Base-by-base conservation (phyloP, 2,329 filamentous ascomycete species). In the Chalaropsis ovoidea region DNA sequence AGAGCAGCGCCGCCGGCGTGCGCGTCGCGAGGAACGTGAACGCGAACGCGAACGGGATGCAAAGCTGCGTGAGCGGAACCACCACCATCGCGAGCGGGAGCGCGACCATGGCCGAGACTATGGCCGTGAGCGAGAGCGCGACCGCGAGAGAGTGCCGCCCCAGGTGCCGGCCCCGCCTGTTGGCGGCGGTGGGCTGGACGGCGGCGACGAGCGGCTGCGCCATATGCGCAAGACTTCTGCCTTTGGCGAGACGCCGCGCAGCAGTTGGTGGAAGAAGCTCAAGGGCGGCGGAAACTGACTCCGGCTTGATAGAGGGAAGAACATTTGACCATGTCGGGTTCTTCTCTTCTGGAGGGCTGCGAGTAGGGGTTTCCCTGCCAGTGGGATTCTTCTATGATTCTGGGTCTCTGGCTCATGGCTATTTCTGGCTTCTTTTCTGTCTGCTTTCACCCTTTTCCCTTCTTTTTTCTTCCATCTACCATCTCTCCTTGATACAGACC, bases 241-340 rank as follows among this genome's bases (percentile, higher is more conserved):
- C 24, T 77, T 78, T 62, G 54, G 31, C 35, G 52, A 42, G 15
- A 76, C 79, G 13, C 81, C 81, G 22, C 76, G 80, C 66, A 82
- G 78, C 68, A 83, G 81, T 69, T 84, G 82, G 82, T 85, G 82
- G 82, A 81, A 76, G 74, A 83, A 83, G 75, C 72, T 83, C 63
- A 79, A 78, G 5, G 77, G 78, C 64, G 75, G 68, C 72, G 65
- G 65, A 62, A 61, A 63, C 11, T 68, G 64, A 68, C 66, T 66
- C 17, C 47, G 42, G 47, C 19, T 11, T 27, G 47, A 60, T 49
- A 58, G n/a, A 6, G 31, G 17, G 27, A 19, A 31, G 24, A 58
- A 35, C 35, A 39, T 39, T 10, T 39, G 24, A n/a, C 27, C 17
- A 58, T 10, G 17, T 35, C 24, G 24, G 24, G 13, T 19, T 58